Percentiles rank a stretch among this genome's conserved stretches.
Conservation (phyloP, 2,329 filamentous ascomycete genomes). For the Colletotrichum melonis region DNA sequence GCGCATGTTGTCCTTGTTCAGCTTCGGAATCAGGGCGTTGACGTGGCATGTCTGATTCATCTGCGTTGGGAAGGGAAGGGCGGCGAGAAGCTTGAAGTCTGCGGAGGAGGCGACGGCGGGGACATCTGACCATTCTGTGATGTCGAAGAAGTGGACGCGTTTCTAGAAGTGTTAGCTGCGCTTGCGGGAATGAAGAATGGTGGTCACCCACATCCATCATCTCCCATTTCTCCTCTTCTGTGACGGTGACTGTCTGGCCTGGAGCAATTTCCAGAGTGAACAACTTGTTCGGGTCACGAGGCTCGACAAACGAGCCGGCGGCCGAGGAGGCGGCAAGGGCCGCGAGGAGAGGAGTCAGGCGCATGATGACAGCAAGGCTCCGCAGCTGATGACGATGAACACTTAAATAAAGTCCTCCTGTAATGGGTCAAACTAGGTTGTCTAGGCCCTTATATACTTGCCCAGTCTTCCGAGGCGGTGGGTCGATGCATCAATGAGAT, state of each 20-base stretch:
- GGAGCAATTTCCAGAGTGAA: conserved; percentile 39
- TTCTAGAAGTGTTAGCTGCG: conserved; percentile 13
- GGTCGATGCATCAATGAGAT: not conserved
- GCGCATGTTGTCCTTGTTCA: conserved; percentile 27
- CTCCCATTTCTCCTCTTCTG: conserved; percentile 41
- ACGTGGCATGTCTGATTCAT: conserved; percentile 38
- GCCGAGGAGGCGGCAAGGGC: conserved; percentile 36
- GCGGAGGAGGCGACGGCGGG: conserved; percentile 20
- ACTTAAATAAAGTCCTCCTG: not conserved
- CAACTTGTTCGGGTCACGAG: conserved; percentile 32
- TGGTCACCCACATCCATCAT: conserved; percentile 39
- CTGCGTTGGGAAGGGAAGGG: conserved; percentile 36
- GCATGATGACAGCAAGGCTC: conserved; percentile 33
- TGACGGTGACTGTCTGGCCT: conserved; percentile 39
- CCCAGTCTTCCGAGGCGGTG: not conserved
- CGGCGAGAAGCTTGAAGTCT: conserved; percentile 18
- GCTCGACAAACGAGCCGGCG: conserved; percentile 26
- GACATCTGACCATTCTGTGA: conserved; percentile 38
- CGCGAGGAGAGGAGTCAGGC: conserved; percentile 35
- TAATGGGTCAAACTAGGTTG: not conserved
- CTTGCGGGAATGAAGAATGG: not conserved
- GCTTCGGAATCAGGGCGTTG: conserved; percentile 29
- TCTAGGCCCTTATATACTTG: not conserved
- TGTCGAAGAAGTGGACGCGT: conserved; percentile 41
- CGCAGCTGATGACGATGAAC: not conserved